phyloP scores from a whole-genome alignment of 129 eudicot genomes.

The Deinandra increscens region DNA sequence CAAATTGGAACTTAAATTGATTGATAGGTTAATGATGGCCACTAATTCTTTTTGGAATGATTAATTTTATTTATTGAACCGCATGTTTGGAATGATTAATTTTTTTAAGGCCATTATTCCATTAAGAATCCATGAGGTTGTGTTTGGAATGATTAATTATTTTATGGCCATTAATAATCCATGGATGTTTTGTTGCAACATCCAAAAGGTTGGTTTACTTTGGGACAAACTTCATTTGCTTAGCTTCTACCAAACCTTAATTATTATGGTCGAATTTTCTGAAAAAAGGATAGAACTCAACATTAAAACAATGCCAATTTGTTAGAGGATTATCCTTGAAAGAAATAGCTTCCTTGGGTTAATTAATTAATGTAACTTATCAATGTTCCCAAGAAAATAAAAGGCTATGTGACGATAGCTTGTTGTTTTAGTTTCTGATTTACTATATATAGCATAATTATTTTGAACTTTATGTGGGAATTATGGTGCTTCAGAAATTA shows the following conservation, averaged over 20 bases:
- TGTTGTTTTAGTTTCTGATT: background rate
- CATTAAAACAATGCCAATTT: conserved; percentile 19
- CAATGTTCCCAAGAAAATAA: conserved; percentile 14
- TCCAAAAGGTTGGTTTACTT: conserved; percentile 28
- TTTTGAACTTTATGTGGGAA: no score
- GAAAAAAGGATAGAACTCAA: conserved; percentile 17
- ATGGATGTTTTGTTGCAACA: conserved; percentile 13
- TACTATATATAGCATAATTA: no score
- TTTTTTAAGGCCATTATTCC: no score
- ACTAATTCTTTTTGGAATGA: no score
- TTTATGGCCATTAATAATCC: no score
- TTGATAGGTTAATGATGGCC: conserved; percentile 24
- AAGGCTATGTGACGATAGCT: conserved; percentile 15
- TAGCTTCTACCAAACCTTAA: conserved; percentile 36
- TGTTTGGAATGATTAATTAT: no score
- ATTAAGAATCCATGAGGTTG: no score
- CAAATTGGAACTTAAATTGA: background rate
- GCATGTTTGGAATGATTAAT: no score
- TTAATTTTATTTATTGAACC: no score
- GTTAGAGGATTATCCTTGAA: conserved; percentile 21
- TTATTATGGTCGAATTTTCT: conserved; percentile 13
- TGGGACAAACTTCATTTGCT: conserved; percentile 26
- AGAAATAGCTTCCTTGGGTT: background rate
- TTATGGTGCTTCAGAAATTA: no score
- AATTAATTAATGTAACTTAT: conserved; percentile 19